Percentiles rank a stretch among this genome's conserved stretches.
Conservation (phyloP, 768 basidiomycete species). For the Cystobasidium tubakii region DNA sequence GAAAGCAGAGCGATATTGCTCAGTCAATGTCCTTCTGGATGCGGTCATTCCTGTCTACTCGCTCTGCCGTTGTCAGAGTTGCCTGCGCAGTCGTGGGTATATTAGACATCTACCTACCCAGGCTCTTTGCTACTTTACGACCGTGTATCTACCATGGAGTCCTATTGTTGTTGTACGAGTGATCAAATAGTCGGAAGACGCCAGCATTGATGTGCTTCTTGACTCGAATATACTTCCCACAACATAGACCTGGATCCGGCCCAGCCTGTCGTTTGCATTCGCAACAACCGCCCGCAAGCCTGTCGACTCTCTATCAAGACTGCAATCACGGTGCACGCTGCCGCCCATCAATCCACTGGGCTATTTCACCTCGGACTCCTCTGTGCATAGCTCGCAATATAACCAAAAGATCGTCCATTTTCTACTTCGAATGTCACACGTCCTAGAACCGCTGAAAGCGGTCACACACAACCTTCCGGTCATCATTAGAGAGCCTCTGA, state of each 20-base stretch:
- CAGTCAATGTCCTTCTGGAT: conserved; percentile 25
- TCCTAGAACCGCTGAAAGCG: conserved; percentile 44
- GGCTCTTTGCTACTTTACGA: no score
- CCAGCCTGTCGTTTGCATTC: no score
- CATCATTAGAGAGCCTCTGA: conserved; percentile 73
- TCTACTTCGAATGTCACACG: conserved; percentile 18
- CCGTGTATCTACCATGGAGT: not conserved
- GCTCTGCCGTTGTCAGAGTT: conserved; percentile 17
- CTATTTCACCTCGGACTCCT: not conserved
- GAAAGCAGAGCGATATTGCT: conserved; percentile 17
- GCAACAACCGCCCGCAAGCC: no score
- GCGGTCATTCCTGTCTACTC: conserved; percentile 27
- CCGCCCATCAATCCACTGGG: conserved; percentile 4
- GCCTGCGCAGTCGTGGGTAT: not conserved
- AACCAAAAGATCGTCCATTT: not conserved
- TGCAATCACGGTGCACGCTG: not conserved
- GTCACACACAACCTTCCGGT: conserved; percentile 80
- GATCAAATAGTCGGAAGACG: not conserved
- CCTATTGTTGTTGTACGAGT: not conserved
- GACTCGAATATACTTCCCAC: no score
- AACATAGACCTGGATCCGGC: no score
- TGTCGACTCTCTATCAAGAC: not conserved
- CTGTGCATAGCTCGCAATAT: not conserved
- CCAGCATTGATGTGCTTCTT: no score
- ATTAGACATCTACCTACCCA: not conserved